A percentile compares a stretch with the other conserved stretches of the same genome.
phyloP scores from a whole-genome alignment of 2,329 filamentous ascomycete species.

The Ophiostoma sp. region DNA sequence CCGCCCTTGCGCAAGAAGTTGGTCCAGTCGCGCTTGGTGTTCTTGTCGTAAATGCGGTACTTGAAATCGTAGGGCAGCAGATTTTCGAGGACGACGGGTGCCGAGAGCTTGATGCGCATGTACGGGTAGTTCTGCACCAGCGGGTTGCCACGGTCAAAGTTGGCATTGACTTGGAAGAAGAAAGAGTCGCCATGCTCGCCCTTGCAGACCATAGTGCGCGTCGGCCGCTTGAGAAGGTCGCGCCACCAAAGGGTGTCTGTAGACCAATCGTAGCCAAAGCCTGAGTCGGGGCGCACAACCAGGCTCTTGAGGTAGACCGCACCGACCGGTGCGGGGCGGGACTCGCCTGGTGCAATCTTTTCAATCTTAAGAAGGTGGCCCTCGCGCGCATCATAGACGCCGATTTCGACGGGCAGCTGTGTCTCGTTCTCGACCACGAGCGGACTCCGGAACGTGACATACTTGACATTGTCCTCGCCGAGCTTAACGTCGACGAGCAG shows the following conservation, averaged over 20 bases:
- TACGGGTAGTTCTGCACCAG: slow-evolving; percentile 83
- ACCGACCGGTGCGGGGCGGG: slow-evolving; percentile 85
- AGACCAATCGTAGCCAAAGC: slow-evolving; percentile 96
- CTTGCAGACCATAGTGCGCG: slow-evolving; percentile 82
- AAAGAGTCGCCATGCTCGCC: slow-evolving; percentile 87
- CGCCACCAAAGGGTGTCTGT: slow-evolving; percentile 89
- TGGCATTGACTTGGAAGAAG: slow-evolving; percentile 93
- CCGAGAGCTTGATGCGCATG: slow-evolving; percentile 89
- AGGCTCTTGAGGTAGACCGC: slow-evolving; percentile 87
- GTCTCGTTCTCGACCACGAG: slow-evolving; percentile 93
- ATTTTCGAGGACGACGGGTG: slow-evolving; percentile 92
- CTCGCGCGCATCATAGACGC: slow-evolving; percentile 82
- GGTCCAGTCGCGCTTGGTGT: slow-evolving; percentile 97
- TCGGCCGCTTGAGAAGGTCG: slow-evolving; percentile 81
- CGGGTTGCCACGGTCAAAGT: slow-evolving; percentile 80
- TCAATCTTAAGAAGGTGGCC: slow-evolving; percentile 95
- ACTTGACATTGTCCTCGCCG: slow-evolving; percentile 95
- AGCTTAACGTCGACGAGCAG: slow-evolving; percentile 89
- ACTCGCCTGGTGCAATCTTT: slow-evolving; percentile 91
- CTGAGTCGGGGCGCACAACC: slow-evolving; percentile 86
- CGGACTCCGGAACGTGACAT: slow-evolving; percentile 91
- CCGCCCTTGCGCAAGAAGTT: slow-evolving; percentile 97
- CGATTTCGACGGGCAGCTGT: slow-evolving; percentile 91
- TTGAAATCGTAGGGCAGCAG: slow-evolving; percentile 97
- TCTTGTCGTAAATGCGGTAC: slow-evolving; percentile 98